Conservation (phyloP, 192 early-diverging fungal species). For the Polychytrium aggregatum region DNA sequence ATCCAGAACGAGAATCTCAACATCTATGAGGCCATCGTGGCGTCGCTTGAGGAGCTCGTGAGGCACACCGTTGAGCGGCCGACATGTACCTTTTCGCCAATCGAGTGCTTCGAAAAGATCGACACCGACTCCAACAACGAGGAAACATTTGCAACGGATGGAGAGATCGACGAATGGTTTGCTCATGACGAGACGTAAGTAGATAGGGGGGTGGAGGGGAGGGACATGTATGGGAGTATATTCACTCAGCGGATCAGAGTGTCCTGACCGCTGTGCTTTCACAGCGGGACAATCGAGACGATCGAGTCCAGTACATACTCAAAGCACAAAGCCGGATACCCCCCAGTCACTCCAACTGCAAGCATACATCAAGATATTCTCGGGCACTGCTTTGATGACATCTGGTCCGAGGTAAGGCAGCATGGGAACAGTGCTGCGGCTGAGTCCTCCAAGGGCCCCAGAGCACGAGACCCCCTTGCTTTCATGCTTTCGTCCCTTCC, state of each 20-base stretch:
- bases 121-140: conserved; percentile 7
- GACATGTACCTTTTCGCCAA: background rate
- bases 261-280: background rate
- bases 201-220: background rate
- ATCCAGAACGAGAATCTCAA: conserved; percentile 3
- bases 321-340: conserved; percentile 6
- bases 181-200: conserved; percentile 13
- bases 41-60: conserved; percentile 2
- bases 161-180: conserved; percentile 26
- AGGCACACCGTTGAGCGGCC: background rate
- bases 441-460: too few relatives aligned
- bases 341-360: conserved; percentile 20
- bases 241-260: conserved; percentile 2
- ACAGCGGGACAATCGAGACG: background rate
- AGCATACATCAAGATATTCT: conserved; percentile 28
- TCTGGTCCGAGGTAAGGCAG: conserved; percentile 28
- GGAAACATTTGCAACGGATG: conserved; percentile 20
- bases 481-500: too few relatives aligned
- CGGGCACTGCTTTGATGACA: conserved; percentile 30
- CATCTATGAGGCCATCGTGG: conserved; percentile 2
- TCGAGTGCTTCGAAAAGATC: conserved; percentile 1
- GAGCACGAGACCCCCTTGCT: too few relatives aligned
- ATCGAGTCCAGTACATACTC: conserved; percentile 2
- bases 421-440: background rate
- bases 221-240: background rate